Conservation (phyloP, 2,329 filamentous ascomycete species). For the Exutisphaerella laricina region DNA sequence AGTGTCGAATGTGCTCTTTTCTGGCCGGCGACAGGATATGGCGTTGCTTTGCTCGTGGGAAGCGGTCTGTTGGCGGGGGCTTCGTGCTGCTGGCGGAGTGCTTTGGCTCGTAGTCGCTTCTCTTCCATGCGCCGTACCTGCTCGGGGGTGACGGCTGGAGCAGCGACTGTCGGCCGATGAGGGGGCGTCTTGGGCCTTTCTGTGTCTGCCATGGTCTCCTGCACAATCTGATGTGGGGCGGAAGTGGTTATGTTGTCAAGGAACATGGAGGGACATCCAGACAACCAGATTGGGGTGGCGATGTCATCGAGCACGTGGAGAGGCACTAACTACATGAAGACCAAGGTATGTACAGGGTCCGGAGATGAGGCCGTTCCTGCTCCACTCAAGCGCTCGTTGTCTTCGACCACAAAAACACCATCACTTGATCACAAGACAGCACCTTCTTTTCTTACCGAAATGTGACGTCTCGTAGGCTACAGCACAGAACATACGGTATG, state of each 20-base stretch:
- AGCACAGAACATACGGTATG: background rate
- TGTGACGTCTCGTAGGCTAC: background rate
- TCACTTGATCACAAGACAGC: too few species aligned
- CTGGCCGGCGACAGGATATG: slow-evolving; percentile 48
- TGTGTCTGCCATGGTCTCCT: slow-evolving; percentile 34
- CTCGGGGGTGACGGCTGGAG: slow-evolving; percentile 52
- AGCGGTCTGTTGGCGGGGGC: slow-evolving; percentile 44
- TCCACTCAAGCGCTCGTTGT: background rate
- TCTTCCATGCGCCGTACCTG: slow-evolving; percentile 66
- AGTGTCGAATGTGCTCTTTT: slow-evolving; percentile 69
- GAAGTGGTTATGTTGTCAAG: too few species aligned
- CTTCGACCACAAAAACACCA: too few species aligned
- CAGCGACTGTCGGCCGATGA: slow-evolving; percentile 33
- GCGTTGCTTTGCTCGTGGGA: slow-evolving; percentile 13
- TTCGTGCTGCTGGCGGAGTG: slow-evolving; percentile 67
- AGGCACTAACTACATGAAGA: background rate
- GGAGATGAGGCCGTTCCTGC: too few species aligned
- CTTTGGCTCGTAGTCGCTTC: slow-evolving; percentile 82
- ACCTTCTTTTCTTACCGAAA: too few species aligned
- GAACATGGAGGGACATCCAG: too few species aligned
- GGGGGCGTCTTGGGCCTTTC: slow-evolving; percentile 47
- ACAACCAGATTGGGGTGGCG: too few species aligned
- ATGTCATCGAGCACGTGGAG: background rate
- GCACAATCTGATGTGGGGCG: too few species aligned
- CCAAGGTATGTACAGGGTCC: too few species aligned